Percentiles rank a stretch among this genome's conserved stretches.
Conservation (phyloP, 2,329 filamentous ascomycete genomes). For the Xylariaceae sp. region DNA sequence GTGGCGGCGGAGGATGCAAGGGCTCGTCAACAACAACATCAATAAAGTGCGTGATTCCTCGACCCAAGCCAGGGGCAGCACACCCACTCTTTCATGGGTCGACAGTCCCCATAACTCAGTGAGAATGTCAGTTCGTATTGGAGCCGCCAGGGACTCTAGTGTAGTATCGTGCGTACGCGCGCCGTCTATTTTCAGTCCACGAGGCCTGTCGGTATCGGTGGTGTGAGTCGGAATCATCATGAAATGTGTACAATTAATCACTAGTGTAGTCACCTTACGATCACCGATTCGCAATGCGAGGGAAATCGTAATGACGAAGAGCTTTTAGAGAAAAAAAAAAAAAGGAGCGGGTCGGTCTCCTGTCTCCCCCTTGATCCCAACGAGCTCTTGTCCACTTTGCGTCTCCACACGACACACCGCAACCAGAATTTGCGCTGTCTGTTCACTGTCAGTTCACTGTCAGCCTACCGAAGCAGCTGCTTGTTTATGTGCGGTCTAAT, state of each 20-base stretch:
- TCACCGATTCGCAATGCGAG: slow-evolving; percentile 19
- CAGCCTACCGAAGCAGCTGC: slow-evolving; percentile 19
- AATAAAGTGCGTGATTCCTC: slow-evolving; percentile 13
- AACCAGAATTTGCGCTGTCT: too few relatives aligned
- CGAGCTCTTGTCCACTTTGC: slow-evolving; percentile 2
- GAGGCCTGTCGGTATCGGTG: slow-evolving; percentile 10
- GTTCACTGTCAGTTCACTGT: too few relatives aligned
- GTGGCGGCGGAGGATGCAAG: slow-evolving; percentile 6
- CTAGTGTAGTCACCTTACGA: slow-evolving; percentile 3
- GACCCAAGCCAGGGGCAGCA: slow-evolving; percentile 15
- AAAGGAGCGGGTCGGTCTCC: slow-evolving; percentile 1
- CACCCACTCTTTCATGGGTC: slow-evolving; percentile 20
- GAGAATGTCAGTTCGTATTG: slow-evolving; percentile 28
- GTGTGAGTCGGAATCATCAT: slow-evolving; percentile 9
- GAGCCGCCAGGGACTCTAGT: slow-evolving; percentile 19
- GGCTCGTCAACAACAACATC: not conserved
- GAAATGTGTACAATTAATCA: not conserved
- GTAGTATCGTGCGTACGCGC: slow-evolving; percentile 21
- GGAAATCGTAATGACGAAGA: not conserved
- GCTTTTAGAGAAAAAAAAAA: not conserved
- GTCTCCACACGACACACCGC: slow-evolving; percentile 26
- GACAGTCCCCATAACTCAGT: slow-evolving; percentile 13
- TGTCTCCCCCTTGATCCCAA: too few relatives aligned
- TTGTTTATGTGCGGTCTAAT: too few relatives aligned
- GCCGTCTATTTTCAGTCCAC: not conserved